Evolutionary conservation across 2,329 filamentous ascomycete species (phyloP).

Genomic region (Neonectria magnoliae): DNA sequence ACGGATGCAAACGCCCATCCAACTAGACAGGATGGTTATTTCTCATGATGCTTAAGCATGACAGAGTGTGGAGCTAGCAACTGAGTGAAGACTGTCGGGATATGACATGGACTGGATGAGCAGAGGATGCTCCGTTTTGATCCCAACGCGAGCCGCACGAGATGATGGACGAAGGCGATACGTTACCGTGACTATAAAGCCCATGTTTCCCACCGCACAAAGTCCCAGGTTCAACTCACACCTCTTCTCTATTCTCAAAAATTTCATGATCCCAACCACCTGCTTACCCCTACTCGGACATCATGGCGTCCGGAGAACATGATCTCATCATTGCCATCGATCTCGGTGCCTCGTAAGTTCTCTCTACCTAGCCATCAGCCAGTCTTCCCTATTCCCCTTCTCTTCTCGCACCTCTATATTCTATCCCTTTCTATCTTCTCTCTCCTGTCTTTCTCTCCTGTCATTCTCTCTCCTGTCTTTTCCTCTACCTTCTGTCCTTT

Average conservation of each 20-base stretch:
- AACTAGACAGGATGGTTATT: neutral
- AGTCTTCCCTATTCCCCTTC: too few species aligned
- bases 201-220: neutral
- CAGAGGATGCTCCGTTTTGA: neutral
- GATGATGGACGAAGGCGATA: neutral
- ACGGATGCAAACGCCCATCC: neutral
- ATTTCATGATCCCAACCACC: too few species aligned
- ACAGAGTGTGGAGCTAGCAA: neutral
- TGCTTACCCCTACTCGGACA: too few species aligned
- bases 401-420: too few species aligned
- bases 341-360: too few species aligned
- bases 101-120: neutral
- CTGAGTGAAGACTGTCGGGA: neutral
- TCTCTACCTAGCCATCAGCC: too few species aligned
- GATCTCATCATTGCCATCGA: too few species aligned
- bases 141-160: neutral
- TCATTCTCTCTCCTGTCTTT: too few species aligned
- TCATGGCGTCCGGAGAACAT: too few species aligned
- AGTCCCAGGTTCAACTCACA: neutral
- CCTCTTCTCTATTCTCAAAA: neutral
- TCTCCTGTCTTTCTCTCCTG: too few species aligned
- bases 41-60: neutral
- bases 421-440: too few species aligned
- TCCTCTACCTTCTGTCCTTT: too few species aligned
- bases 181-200: neutral